Conservation (phyloP, 805 yeast species). For the Cyberlindnera americana region DNA sequence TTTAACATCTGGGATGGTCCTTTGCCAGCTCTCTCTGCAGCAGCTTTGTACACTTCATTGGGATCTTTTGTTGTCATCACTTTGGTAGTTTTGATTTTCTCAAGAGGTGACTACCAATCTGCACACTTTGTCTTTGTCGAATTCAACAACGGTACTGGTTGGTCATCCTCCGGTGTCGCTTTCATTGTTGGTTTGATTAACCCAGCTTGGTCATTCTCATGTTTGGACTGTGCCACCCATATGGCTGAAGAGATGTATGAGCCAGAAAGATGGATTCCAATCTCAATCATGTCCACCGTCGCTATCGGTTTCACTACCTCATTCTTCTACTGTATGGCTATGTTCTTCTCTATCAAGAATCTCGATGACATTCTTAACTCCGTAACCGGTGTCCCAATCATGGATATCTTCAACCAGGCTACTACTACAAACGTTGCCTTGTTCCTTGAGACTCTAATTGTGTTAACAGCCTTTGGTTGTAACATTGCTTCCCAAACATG, state of each 20-base stretch:
- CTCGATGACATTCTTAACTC: conserved; percentile 45
- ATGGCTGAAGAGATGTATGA: conserved; percentile 60
- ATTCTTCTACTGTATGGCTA: conserved; percentile 46
- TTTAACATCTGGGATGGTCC: conserved; percentile 49
- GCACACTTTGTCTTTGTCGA: conserved; percentile 51
- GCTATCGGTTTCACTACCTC: conserved; percentile 64
- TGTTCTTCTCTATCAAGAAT: conserved; percentile 58
- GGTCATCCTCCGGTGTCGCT: conserved; percentile 56
- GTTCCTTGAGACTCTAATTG: conserved; percentile 44
- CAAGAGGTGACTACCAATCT: conserved; percentile 48
- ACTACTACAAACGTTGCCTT: conserved; percentile 53
- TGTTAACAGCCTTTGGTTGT: conserved; percentile 55
- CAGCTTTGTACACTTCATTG: conserved; percentile 50
- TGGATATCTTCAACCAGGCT: conserved; percentile 62
- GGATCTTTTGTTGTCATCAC: conserved; percentile 51
- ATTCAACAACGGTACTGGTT: conserved; percentile 56
- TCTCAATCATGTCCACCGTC: conserved; percentile 59
- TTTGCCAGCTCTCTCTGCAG: conserved; percentile 47
- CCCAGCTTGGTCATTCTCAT: conserved; percentile 67
- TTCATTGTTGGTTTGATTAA: conserved; percentile 68
- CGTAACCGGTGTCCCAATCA: conserved; percentile 55
- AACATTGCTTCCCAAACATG: conserved; percentile 61
- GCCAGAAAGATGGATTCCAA: conserved; percentile 56
- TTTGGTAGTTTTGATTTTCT: conserved; percentile 47
- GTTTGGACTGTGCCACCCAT: conserved; percentile 69